Percentiles rank a stretch among this genome's conserved stretches.
These are phyloP conservation scores for Ceratocystis huliohia DNA, from an alignment of 2,329 filamentous ascomycete genomes.

Conservation along the genomic window DNA sequence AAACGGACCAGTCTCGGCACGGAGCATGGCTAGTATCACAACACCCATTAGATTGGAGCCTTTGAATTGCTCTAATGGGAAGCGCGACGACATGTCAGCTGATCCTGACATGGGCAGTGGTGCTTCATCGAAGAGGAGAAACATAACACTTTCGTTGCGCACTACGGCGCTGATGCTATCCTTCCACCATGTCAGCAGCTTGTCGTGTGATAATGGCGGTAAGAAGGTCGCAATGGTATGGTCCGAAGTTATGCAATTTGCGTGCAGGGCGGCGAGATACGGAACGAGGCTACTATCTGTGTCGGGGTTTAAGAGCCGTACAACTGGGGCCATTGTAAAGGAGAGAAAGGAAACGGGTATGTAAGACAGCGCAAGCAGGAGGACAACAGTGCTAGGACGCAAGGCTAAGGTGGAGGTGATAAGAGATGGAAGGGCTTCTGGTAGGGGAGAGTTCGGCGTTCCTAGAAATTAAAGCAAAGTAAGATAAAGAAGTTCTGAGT, in stretches of 20 bases:
- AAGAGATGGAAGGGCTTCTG: neutral
- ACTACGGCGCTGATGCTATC: conserved; percentile 37
- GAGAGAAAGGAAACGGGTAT: neutral
- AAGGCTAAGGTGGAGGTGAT: neutral
- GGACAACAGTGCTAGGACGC: neutral
- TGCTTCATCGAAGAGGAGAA: conserved; percentile 36
- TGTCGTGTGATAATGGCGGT: conserved; percentile 44
- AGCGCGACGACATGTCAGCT: neutral
- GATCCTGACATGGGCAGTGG: neutral
- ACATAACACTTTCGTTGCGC: conserved; percentile 37
- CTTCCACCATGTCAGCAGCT: conserved; percentile 47
- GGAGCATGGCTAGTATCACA: conserved; percentile 41
- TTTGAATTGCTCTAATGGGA: conserved; percentile 27
- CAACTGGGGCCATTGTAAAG: conserved; percentile 23
- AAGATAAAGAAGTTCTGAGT: too few species aligned
- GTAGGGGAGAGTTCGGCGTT: too few species aligned
- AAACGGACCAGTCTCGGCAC: conserved; percentile 43
- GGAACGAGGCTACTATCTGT: conserved; percentile 41
- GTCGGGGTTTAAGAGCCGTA: conserved; percentile 33
- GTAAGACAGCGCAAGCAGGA: neutral
- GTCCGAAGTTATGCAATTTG: conserved; percentile 45
- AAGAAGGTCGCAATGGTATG: conserved; percentile 45
- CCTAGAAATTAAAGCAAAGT: too few species aligned
- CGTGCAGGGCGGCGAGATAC: conserved; percentile 46
- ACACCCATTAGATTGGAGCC: conserved; percentile 41